Evolutionary conservation across 768 basidiomycete species (phyloP).

Genomic region (Russula sp.): DNA sequence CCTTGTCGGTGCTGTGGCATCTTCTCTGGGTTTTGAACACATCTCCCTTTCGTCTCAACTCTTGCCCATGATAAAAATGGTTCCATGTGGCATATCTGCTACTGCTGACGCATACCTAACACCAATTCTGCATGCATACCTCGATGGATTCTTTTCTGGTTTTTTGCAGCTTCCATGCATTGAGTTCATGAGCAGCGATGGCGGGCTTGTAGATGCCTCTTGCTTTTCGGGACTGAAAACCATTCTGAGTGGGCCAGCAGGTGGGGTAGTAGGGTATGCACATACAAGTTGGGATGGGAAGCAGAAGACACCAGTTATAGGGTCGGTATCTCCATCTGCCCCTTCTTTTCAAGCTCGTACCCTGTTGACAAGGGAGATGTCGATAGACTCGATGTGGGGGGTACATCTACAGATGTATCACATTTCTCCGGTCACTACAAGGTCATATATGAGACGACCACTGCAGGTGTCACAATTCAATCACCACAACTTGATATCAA

Average conservation of each 20-base stretch:
- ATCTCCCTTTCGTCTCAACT: conserved; percentile 84
- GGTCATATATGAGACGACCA: conserved; percentile 91
- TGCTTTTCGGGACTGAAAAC: conserved; percentile 93
- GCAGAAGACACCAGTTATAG: conserved; percentile 69
- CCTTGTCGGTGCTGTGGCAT: conserved; percentile 62
- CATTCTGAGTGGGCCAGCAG: conserved; percentile 88
- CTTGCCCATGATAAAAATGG: no score
- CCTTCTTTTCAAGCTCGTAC: no score
- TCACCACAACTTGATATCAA: no score
- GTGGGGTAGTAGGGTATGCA: conserved; percentile 93
- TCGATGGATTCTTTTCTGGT: conserved; percentile 94
- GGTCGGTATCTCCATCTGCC: conserved; percentile 39
- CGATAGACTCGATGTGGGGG: no score
- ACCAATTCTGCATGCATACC: conserved; percentile 74
- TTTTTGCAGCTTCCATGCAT: no score
- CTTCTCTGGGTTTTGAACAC: conserved; percentile 78
- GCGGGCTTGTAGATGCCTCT: conserved; percentile 67
- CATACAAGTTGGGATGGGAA: conserved; percentile 84
- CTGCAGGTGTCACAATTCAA: conserved; percentile 89
- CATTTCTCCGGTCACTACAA: conserved; percentile 89
- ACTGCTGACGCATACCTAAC: conserved; percentile 96
- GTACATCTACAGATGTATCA: conserved; percentile 96
- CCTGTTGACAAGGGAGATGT: no score
- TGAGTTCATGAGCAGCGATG: no score
- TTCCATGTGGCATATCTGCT: conserved; percentile 84